Evolutionary conservation across 257 asterid species (phyloP), one percentile per base, ranked within the genome.

Genomic region (Plantago ovata): DNA sequence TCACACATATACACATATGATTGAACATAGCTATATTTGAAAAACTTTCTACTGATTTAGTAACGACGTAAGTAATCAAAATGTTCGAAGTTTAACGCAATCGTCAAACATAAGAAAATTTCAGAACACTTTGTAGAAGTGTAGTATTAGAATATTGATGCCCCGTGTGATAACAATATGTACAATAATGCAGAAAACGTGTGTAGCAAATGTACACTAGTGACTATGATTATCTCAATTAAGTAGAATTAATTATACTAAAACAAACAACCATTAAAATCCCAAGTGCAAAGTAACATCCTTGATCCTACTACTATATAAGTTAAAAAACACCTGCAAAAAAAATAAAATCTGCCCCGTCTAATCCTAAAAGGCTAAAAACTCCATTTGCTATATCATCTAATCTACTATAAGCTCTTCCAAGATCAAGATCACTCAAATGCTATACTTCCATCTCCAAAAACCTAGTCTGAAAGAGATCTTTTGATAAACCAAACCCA

Each of bases 381-480:
- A 45, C 18, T 4, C 2, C 51, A 3, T 0, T 45, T 15, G 21
- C 9, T 46, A n/a, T n/a, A 46, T n/a, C 5, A 46, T 46, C 51
- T 7, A 46, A 15, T 15, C 22, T 12, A 45, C 9, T 45, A n/a
- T 46, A n/a, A 24, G 6, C 24, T 47, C 21, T 23, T 14, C 19
- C 33, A 48, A 48, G 15, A 48, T 9, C 53, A 13, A 49, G 13
- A 20, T 12, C 12, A 48, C 23, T 48, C 54, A 48, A 48, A n/a
- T 20, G 54, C 15, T 14, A 6, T 28, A 8, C 36, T 28, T 1
- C 0, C 36, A 0, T 3, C 4, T 28, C 36, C 65, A 41, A 36
- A n/a, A 57, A 52, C 64, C 7, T 16, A 53, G 14, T 52, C 57
- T 46, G 40, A 19, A 55, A 33, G 58, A 13, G 42, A n/a, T 8